Base-by-base conservation (phyloP, 2,329 filamentous ascomycete species). In the Elsinoe necatrix region DNA sequence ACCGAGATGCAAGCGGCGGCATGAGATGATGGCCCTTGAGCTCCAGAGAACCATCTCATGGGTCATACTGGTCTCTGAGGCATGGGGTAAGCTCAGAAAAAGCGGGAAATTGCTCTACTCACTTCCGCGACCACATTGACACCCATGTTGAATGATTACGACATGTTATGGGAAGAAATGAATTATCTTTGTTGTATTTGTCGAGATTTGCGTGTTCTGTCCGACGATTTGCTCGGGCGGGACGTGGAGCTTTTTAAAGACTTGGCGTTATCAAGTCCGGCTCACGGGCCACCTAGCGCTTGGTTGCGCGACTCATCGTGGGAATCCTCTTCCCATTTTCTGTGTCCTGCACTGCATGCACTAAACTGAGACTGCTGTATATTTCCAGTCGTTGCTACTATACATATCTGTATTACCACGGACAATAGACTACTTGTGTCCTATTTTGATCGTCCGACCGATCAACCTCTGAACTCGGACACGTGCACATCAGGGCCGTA, bases 71-170 rank as follows among this genome's bases (percentile, higher is more conserved):
- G 4, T 23, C 16, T 16, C n/a, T 21, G 16, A 39, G 31, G 48
- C 25, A 29, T 52, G 48, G 48, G 31, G 21, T 21, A 18, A 23
- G 29, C 16, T 52, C 48, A 37, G 31, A 52, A 52, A 52, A 52
- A 52, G 48, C 48, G 48, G 48, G n/a, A 52, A 52, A 20, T 52
- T 52, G 48, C 48, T 52, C 11, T n/a, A 27, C 31, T 52, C 48
- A 52, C 48, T 20, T 39, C 48, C 48, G 48, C 48, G 48, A 52
- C 48, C 31, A 35, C 16, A 35, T 52, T 39, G 48, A 39, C n/a
- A 39, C 18, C 48, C 8, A 52, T 52, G 21, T 37, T 14, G 31
- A 21, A 52, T 52, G 31, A n/a, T 52, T 52, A 31, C 48, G 48
- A 52, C 48, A 25, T 52, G 31, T 52, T 39, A 52, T 52, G 48